Base-by-base conservation (phyloP, 2,329 filamentous ascomycete species). In the Aspergillus hiratsukae region DNA sequence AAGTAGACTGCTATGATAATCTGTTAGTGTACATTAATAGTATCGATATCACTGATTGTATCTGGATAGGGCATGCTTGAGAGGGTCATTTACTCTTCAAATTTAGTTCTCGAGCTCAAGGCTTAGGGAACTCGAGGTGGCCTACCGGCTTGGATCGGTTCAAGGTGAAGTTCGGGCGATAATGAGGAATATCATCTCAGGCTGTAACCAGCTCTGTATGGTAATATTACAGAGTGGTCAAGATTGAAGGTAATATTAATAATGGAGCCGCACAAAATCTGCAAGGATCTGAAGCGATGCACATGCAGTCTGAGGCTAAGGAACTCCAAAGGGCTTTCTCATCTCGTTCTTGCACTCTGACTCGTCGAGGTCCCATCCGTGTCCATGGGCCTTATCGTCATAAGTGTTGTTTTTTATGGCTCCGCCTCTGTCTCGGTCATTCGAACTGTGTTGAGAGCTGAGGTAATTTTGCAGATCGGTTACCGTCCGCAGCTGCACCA, bases 201-300 rank as follows among this genome's bases (percentile, higher is more conserved):
- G 14, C 3, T 35, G 31, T 37, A 37, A 17, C 14, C 2, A 35
- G 14, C 1, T 1, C 31, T 17, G 48, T 52, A 28, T 41, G 9
- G 31, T 37, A 52, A 43, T n/a, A 31, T 21, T 25, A 28, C 50
- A 40, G 8, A 23, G 17, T 35, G 49, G 27, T 51, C 14, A 27
- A 41, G 40, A 31, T 48, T 43, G 35, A 52, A 49, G 27, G 27
- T 40, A 19, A 37, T 35, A 21, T 23, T 25, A 48, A 51, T 57
- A 58, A 59, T 51, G 53, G 52, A 52, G 52, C 57, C 61, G 63
- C 63, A 65, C 53, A 58, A 59, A 61, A 64, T 66, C 63, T 68
- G 65, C 66, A 71, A 70, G 67, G 66, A 69, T 59, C 59, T 50
- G 51, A 60, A 50, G 54, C 60, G 59, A 59, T 55, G 62, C 51